Conservation (phyloP, 345 rosid genomes). For the Eucalyptus pauciflora region DNA sequence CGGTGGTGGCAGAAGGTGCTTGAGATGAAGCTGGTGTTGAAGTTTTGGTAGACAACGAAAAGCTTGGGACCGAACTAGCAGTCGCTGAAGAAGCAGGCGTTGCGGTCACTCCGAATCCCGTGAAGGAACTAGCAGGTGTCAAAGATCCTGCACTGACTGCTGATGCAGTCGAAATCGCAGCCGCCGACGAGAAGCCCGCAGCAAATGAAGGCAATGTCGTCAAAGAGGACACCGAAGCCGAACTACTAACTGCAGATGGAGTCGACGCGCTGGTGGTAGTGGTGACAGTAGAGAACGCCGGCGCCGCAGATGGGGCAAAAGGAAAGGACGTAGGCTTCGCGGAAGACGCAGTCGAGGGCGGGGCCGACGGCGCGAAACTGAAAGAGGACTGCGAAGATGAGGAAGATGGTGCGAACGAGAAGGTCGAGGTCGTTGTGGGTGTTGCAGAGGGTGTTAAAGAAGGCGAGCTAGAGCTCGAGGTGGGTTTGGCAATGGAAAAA, state of each 20-base stretch:
- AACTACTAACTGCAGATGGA: slow-evolving; percentile 17
- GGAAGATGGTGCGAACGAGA: slow-evolving; percentile 34
- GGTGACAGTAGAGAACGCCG: slow-evolving; percentile 49
- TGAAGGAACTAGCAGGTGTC: slow-evolving; percentile 27
- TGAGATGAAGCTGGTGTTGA: slow-evolving; percentile 37
- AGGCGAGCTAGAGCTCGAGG: slow-evolving; percentile 4
- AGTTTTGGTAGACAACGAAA: slow-evolving; percentile 40
- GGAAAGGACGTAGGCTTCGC: slow-evolving; percentile 20
- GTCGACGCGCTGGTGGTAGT: slow-evolving; percentile 29
- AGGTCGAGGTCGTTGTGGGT: slow-evolving; percentile 16
- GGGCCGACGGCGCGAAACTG: slow-evolving; percentile 23
- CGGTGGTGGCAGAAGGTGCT: slow-evolving; percentile 23
- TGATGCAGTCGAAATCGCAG: neutral
- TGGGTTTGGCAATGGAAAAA: slow-evolving; percentile 19
- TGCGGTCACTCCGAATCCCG: slow-evolving; percentile 34
- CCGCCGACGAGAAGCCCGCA: slow-evolving; percentile 13
- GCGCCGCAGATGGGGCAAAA: slow-evolving; percentile 10
- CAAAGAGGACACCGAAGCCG: slow-evolving; percentile 14
- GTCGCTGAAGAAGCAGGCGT: slow-evolving; percentile 36
- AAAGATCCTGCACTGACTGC: slow-evolving; percentile 12
- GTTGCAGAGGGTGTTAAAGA: slow-evolving; percentile 15
- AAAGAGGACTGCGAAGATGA: slow-evolving; percentile 33
- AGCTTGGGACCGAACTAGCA: slow-evolving; percentile 49
- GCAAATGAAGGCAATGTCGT: slow-evolving; percentile 32
- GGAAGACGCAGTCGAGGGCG: slow-evolving; percentile 12